Conservation (phyloP, 345 rosid genomes). For the Eucalyptus marginata region DNA sequence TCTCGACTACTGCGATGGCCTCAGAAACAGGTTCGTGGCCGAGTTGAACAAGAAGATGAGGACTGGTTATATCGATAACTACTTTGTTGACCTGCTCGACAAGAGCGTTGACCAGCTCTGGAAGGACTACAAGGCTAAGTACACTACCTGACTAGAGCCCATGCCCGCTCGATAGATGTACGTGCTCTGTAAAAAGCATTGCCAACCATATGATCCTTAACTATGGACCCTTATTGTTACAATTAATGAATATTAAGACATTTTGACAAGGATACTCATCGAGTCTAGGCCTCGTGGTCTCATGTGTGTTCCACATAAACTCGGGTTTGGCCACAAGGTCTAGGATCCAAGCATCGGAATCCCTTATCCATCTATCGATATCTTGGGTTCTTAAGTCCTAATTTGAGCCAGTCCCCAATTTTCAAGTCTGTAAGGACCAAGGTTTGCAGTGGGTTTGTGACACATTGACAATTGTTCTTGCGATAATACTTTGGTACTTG, state of each 20-base stretch:
- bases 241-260: too few relatives aligned
- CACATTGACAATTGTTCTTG: background rate
- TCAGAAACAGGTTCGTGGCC: slow-evolving; percentile 53
- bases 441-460: background rate
- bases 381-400: background rate
- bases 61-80: slow-evolving; percentile 23
- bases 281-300: background rate
- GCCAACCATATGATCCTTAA: too few relatives aligned
- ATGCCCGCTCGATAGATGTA: background rate
- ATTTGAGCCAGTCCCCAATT: background rate
- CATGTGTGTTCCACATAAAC: background rate
- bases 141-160: background rate
- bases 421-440: background rate
- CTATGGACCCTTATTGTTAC: too few relatives aligned
- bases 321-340: background rate
- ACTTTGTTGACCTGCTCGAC: slow-evolving; percentile 43
- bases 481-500: background rate
- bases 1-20: slow-evolving; percentile 46
- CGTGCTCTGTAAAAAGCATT: background rate
- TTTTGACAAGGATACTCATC: background rate
- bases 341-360: background rate
- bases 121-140: slow-evolving; percentile 68
- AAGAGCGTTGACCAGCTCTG: slow-evolving; percentile 52
- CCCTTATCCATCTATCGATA: background rate
- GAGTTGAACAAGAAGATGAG: slow-evolving; percentile 62